Evolutionary conservation across 805 yeast species (phyloP).

Genomic region (Myxozyma mucilagina): DNA sequence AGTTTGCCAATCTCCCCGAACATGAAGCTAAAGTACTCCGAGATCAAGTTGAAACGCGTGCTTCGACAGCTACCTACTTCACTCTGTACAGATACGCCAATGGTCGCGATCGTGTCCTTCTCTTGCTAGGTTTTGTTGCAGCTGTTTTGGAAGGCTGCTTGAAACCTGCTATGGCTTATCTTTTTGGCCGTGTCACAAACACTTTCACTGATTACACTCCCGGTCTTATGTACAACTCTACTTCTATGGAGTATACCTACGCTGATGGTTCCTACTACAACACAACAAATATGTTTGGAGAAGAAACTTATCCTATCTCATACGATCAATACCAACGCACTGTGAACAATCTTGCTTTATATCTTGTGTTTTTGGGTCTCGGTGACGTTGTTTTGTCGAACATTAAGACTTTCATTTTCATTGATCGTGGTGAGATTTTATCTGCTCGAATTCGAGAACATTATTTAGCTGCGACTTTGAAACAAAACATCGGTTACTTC

Average conservation of each 20-base stretch:
- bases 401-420: conserved; percentile 42
- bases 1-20: conserved; percentile 35
- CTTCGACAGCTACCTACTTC: conserved; percentile 34
- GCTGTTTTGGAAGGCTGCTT: conserved; percentile 45
- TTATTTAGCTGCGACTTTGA: conserved; percentile 42
- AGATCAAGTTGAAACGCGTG: conserved; percentile 38
- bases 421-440: conserved; percentile 46
- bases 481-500: conserved; percentile 48
- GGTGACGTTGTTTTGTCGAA: conserved; percentile 36
- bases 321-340: conserved; percentile 21
- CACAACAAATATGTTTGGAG: conserved; percentile 20
- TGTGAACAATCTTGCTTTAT: conserved; percentile 28
- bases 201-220: conserved; percentile 37
- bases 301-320: conserved; percentile 7
- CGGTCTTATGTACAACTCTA: conserved; percentile 10
- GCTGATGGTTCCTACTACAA: conserved; percentile 9
- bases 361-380: conserved; percentile 46
- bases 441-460: conserved; percentile 45
- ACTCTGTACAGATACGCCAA: conserved; percentile 42
- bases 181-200: conserved; percentile 45
- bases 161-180: conserved; percentile 39
- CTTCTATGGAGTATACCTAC: conserved; percentile 32
- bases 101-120: conserved; percentile 36
- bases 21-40: conserved; percentile 41
- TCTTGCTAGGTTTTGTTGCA: conserved; percentile 38